Percentiles rank a stretch among this genome's conserved stretches.
Conservation (phyloP, 345 rosid genomes). For the Nephelium lappaceum region DNA sequence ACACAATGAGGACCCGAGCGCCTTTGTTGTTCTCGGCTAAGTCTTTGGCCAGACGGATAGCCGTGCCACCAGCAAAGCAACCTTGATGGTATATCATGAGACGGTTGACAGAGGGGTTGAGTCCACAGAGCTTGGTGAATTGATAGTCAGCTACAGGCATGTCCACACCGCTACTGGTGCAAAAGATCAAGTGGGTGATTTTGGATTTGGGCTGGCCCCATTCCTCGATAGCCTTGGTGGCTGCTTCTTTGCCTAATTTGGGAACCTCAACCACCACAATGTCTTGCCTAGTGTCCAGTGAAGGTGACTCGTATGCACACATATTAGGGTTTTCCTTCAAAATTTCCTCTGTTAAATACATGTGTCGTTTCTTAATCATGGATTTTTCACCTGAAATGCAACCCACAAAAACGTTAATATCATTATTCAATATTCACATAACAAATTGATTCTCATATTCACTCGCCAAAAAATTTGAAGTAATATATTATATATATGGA, state of each 20-base stretch:
- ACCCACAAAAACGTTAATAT: background rate
- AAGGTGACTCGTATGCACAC: slow-evolving; percentile 33
- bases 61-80: slow-evolving; percentile 49
- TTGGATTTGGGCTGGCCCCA: slow-evolving; percentile 56
- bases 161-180: slow-evolving; percentile 51
- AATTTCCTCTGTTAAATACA: slow-evolving; percentile 44
- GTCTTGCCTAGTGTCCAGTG: slow-evolving; percentile 47
- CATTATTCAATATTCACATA: background rate
- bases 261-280: slow-evolving; percentile 43
- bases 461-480: too few relatives aligned
- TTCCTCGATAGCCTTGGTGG: slow-evolving; percentile 40
- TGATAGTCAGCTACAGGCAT: slow-evolving; percentile 63
- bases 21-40: slow-evolving; percentile 55
- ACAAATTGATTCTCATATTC: too few relatives aligned
- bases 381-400: slow-evolving; percentile 45
- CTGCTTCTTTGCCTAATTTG: slow-evolving; percentile 49
- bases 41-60: slow-evolving; percentile 53
- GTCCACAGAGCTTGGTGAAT: slow-evolving; percentile 53
- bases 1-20: slow-evolving; percentile 45
- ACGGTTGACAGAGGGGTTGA: slow-evolving; percentile 45
- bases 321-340: slow-evolving; percentile 38
- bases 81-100: slow-evolving; percentile 58
- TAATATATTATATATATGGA: too few relatives aligned
- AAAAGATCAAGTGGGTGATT: slow-evolving; percentile 55
- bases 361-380: slow-evolving; percentile 42